Evolutionary conservation across 2,329 filamentous ascomycete genomes (phyloP).

Genomic region (Microdochium paspali): DNA sequence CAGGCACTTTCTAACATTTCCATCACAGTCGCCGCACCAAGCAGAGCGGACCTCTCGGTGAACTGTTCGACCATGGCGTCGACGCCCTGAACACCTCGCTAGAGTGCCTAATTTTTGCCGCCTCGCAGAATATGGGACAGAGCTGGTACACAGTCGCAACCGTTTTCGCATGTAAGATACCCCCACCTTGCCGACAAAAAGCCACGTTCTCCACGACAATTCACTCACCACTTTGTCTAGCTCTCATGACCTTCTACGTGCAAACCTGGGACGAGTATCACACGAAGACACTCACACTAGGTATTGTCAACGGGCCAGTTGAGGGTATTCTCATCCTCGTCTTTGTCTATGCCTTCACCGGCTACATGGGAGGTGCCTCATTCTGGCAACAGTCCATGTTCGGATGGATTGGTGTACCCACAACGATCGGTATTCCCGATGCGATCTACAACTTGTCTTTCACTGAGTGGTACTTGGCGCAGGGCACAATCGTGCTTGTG

Average conservation of each 20-base stretch:
- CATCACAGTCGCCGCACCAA: constrained; percentile 63
- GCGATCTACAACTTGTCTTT: constrained; percentile 71
- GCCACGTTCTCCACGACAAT: neutral
- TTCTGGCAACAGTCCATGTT: constrained; percentile 90
- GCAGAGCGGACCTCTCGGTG: constrained; percentile 88
- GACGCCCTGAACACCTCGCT: constrained; percentile 95
- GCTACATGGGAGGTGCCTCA: constrained; percentile 74
- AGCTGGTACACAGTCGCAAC: constrained; percentile 79
- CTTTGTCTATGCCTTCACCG: constrained; percentile 74
- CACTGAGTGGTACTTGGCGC: constrained; percentile 86
- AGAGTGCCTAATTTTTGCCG: constrained; percentile 85
- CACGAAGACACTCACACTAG: constrained; percentile 88
- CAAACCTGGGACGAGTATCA: constrained; percentile 99
- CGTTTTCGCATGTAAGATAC: constrained; percentile 66
- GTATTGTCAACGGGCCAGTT: constrained; percentile 86
- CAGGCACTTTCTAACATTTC: constrained; percentile 2
- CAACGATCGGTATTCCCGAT: constrained; percentile 55
- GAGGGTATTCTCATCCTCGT: constrained; percentile 86
- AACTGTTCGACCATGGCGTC: constrained; percentile 95
- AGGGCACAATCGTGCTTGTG: constrained; percentile 71
- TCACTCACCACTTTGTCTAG: constrained; percentile 28
- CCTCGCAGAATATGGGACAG: constrained; percentile 86
- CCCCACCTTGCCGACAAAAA: neutral
- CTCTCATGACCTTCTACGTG: constrained; percentile 91
- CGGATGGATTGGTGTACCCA: constrained; percentile 57